Evolutionary conservation across 2,329 filamentous ascomycete species (phyloP).

Genomic region (Thermoascus crustaceus): DNA sequence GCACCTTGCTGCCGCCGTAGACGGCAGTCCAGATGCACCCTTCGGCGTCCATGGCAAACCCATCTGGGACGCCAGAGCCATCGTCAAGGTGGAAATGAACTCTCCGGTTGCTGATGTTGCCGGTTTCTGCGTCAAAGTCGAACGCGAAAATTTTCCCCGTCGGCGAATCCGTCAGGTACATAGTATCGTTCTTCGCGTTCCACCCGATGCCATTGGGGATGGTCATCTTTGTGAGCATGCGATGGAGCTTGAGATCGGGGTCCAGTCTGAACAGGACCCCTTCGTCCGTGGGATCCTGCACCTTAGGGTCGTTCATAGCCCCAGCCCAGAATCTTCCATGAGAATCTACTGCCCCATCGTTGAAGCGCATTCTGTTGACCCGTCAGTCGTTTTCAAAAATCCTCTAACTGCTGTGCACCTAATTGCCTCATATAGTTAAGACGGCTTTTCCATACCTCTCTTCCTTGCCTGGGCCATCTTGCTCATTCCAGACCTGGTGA

Average conservation of each 20-base stretch:
- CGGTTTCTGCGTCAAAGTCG: slow-evolving; percentile 61
- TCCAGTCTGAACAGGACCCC: slow-evolving; percentile 69
- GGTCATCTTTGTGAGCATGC: slow-evolving; percentile 55
- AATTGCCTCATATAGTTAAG: slow-evolving; percentile 11
- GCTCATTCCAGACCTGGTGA: slow-evolving; percentile 47
- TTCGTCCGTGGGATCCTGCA: slow-evolving; percentile 45
- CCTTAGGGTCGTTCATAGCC: slow-evolving; percentile 73
- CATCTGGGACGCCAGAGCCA: slow-evolving; percentile 60
- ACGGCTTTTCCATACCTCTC: slow-evolving; percentile 33
- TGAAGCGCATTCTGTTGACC: slow-evolving; percentile 56
- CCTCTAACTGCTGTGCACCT: slow-evolving; percentile 19
- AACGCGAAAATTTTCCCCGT: slow-evolving; percentile 62
- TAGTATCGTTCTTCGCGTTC: slow-evolving; percentile 61
- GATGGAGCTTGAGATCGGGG: slow-evolving; percentile 50
- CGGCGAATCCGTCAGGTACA: slow-evolving; percentile 79
- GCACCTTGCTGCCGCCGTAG: slow-evolving; percentile 68
- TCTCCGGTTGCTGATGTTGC: slow-evolving; percentile 58
- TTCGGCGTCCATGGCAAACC: slow-evolving; percentile 73
- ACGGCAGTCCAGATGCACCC: slow-evolving; percentile 85
- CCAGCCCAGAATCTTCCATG: slow-evolving; percentile 79
- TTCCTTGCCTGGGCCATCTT: slow-evolving; percentile 40
- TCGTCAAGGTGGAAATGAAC: slow-evolving; percentile 64
- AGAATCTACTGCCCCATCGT: slow-evolving; percentile 76
- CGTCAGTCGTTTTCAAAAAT: too few species aligned
- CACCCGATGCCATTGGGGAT: slow-evolving; percentile 84